Evolutionary conservation across 202 grass and related monocot genomes (phyloP).

Genomic region (Digitaria exilis): DNA sequence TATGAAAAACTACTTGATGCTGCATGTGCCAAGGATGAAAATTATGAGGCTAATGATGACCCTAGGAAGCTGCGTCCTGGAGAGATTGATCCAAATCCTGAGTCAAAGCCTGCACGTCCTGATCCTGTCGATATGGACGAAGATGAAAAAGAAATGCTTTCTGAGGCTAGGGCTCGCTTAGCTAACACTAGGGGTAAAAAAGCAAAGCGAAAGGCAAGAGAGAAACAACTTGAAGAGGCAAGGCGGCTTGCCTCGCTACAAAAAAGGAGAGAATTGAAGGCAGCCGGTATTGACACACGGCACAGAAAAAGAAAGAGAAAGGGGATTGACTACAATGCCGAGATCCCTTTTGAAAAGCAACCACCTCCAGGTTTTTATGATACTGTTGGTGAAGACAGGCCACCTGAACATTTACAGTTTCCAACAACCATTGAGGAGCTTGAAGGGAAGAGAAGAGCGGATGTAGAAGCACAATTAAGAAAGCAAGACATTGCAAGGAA

Average conservation of each 20-base stretch:
- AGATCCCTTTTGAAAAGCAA: slow-evolving; percentile 90
- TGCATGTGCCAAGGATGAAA: slow-evolving; percentile 85
- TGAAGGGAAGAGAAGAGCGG: slow-evolving; percentile 84
- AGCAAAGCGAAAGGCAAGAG: slow-evolving; percentile 87
- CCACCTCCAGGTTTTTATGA: slow-evolving; percentile 90
- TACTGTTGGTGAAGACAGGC: slow-evolving; percentile 64
- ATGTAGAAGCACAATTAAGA: slow-evolving; percentile 78
- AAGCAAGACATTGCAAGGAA: slow-evolving; percentile 91
- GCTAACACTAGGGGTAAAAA: slow-evolving; percentile 95
- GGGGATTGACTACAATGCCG: slow-evolving; percentile 90
- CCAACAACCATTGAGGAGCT: slow-evolving; percentile 93
- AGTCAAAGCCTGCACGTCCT: slow-evolving; percentile 88
- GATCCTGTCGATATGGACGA: slow-evolving; percentile 96
- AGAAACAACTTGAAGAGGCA: slow-evolving; percentile 94
- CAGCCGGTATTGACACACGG: slow-evolving; percentile 76
- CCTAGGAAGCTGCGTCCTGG: slow-evolving; percentile 84
- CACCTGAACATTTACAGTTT: slow-evolving; percentile 60
- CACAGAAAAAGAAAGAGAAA: slow-evolving; percentile 80
- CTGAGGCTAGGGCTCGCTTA: slow-evolving; percentile 80
- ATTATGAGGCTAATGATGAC: slow-evolving; percentile 85
- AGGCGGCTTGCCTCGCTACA: slow-evolving; percentile 88
- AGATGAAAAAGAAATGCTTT: slow-evolving; percentile 96
- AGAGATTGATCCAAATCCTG: slow-evolving; percentile 90
- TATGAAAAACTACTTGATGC: slow-evolving; percentile 91
- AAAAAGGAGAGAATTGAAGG: slow-evolving; percentile 89